Base-by-base conservation (phyloP, 768 basidiomycete genomes). In the Boletus sp. region DNA sequence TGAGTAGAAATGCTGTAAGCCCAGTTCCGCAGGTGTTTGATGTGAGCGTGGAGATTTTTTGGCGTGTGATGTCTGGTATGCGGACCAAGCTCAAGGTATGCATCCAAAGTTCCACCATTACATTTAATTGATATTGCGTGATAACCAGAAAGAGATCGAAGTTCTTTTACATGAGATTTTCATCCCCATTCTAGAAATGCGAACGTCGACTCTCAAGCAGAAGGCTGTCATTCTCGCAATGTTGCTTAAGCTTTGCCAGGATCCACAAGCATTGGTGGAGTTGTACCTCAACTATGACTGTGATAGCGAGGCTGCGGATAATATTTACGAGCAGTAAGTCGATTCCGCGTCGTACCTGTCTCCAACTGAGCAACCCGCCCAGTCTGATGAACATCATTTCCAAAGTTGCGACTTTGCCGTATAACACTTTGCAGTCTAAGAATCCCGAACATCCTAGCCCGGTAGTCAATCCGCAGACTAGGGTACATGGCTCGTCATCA, bases 201-300 rank as follows among this genome's bases (percentile, higher is more conserved):
- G 87, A 68, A 98, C 90, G 9, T 91, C 96, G 6, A 97, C 94
- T 1, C 74, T 96, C 46, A 93, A 93, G 65, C 97, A 98, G 70
- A 98, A 99, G 74, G 88, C 88, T 4, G 84, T 93, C 46, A 91
- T 98, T 50, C 78, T 98, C 48, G 87, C 83, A 38, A 95, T 97
- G 87, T 70, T 96, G 30, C 83, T 83, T 17, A 83, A 90, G 39
- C 74, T 99, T 15, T 95, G 91, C 64, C 91, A 96, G 69, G 97
- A 98, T 65, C 94, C 97, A 2, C 97, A 98, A 70, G 94, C 96
- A 9, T 77, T 99, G 19, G 97, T 99, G 30, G 97, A 99, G 70
- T 85, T 98, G 53, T 99, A 98, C 74, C 85, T 99, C 69, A 99
- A 99, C 70, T 99, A 99, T 67, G 97, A 99, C 67, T 99, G 97